Evolutionary conservation across 768 basidiomycete species (phyloP), one percentile per base, ranked within the genome.

Genomic region (Boletus pseudo-olivaceus): DNA sequence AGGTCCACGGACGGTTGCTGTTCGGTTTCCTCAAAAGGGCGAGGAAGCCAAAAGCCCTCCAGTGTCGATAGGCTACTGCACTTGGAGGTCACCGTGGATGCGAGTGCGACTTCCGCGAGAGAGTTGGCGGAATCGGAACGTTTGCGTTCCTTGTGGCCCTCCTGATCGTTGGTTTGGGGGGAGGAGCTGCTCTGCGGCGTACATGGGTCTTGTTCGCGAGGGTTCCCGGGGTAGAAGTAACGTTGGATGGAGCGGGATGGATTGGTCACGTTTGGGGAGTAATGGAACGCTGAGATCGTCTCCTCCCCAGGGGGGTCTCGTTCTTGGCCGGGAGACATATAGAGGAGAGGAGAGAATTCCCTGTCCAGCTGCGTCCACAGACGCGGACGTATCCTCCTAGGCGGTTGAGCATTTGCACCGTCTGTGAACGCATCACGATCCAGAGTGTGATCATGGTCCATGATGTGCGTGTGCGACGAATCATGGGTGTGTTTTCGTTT

Each of bases 261-360:
- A 26, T 32, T n/a, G 4, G 19, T 42, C 34, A 10, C 17, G 33
- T 29, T 30, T 49, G 29, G 23, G 15, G 48, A 5, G 40, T 43
- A 51, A 47, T 32, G 40, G n/a, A 41, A 32, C 14, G 32, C 34
- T 26, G 26, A 38, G n/a, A 51, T 37, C 35, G 19, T 61, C 20
- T 53, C 56, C 20, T 49, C 53, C 9, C 6, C 14, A 34, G 27
- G 5, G 6, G 9, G 7, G 30, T n/a, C n/a, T 32, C 14, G 48
- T 17, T 47, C 48, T 11, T n/a, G 44, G 6, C 23, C 29, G 3
- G 59, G 61, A 32, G 67, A 53, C 41, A 61, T 54, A 3, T 58
- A 20, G 37, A 67, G 59, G 43, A 68, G 64, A 30, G 67, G 64
- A 11, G 67, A 39, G 11, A 68, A 66, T 41, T 59, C 56, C n/a